Evolutionary conservation across 495 filamentous ascomycete genomes (phyloP).

Genomic region (Tuber borchii): DNA sequence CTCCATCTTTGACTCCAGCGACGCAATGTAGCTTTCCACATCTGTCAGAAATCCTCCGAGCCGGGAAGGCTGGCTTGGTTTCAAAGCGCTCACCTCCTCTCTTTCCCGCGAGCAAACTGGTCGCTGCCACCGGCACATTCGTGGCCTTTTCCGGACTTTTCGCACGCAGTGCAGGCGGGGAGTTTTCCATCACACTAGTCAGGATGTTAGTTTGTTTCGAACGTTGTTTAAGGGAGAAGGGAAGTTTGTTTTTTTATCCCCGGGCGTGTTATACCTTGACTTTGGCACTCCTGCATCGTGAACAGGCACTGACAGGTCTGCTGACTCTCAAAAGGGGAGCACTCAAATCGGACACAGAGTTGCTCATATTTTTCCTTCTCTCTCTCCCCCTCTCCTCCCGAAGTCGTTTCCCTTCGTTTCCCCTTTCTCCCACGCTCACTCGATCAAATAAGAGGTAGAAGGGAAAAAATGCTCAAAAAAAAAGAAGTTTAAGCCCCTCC

Average conservation of each 20-base stretch:
- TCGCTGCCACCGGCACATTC: slow-evolving; percentile 92
- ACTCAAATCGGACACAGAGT: slow-evolving; percentile 44
- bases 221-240: neutral
- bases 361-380: neutral
- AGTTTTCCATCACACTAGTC: slow-evolving; percentile 82
- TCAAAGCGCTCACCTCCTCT: slow-evolving; percentile 55
- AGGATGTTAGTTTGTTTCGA: slow-evolving; percentile 9
- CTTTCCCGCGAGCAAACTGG: slow-evolving; percentile 88
- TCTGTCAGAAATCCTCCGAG: slow-evolving; percentile 20
- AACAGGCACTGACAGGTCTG: slow-evolving; percentile 85
- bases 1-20: slow-evolving; percentile 79
- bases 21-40: slow-evolving; percentile 69
- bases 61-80: slow-evolving; percentile 1
- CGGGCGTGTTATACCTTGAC: slow-evolving; percentile 52
- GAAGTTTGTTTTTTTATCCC: neutral
- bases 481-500: neutral
- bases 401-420: neutral
- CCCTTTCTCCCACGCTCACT: neutral
- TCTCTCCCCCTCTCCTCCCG: neutral
- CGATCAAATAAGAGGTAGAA: neutral
- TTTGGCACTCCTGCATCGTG: slow-evolving; percentile 84
- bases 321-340: slow-evolving; percentile 81
- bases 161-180: slow-evolving; percentile 86
- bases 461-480: neutral
- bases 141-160: slow-evolving; percentile 68